These are phyloP conservation scores for Amborella trichopoda DNA, from an alignment of 164 flowering plant genomes.

Conservation along the genomic window DNA sequence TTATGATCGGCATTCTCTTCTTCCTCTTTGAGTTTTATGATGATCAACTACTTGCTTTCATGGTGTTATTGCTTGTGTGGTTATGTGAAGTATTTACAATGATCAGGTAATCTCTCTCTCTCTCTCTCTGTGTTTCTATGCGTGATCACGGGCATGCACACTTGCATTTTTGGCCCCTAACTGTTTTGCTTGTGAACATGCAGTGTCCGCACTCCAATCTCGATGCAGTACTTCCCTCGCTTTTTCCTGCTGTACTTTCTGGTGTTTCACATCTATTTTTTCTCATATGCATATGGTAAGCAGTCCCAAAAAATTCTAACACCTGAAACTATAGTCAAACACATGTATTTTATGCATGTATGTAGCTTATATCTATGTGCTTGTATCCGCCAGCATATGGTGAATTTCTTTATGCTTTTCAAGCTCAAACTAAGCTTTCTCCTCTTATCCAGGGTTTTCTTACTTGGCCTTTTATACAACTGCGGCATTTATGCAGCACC, in stretches of 20 bases:
- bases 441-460: constrained; percentile 56
- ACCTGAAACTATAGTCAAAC: not conserved
- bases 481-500: constrained; percentile 93
- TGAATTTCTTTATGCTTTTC: too few species aligned
- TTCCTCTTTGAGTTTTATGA: constrained; percentile 97
- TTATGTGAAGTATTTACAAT: constrained; percentile 88
- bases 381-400: too few species aligned
- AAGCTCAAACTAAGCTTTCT: too few species aligned
- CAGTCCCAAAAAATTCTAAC: too few species aligned
- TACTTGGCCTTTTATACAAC: constrained; percentile 85
- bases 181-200: constrained; percentile 8
- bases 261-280: constrained; percentile 96
- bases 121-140: constrained; percentile 6
- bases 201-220: constrained; percentile 97
- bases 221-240: constrained; percentile 98
- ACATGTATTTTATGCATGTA: not conserved
- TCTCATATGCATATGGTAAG: constrained; percentile 94
- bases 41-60: constrained; percentile 96
- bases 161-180: not conserved
- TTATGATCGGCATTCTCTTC: constrained; percentile 97
- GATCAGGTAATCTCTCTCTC: constrained; percentile 61
- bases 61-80: constrained; percentile 96
- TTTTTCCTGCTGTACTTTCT: constrained; percentile 93
- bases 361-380: too few species aligned
- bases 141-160: not conserved